Evolutionary conservation across 2,329 filamentous ascomycete genomes (phyloP), one percentile per base, ranked within the genome.

Genomic region (Chaetomiaceae sp.): DNA sequence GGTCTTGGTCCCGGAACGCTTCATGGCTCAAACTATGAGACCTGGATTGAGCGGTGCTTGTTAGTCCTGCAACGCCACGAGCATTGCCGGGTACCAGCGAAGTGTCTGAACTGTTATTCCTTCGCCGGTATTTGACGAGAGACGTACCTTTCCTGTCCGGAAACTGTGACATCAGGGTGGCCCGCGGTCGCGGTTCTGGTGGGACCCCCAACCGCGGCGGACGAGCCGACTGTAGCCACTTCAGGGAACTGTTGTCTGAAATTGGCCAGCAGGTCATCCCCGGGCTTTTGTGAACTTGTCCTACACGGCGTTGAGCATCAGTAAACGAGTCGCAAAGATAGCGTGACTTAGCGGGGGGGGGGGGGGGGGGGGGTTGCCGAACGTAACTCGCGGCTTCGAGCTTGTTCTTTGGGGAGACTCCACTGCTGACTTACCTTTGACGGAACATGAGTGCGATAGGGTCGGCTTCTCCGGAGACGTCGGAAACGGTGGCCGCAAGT

Each of bases 171-270:
- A 23, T 63, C 63, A 4, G 65, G 41, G 46, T 66, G 68, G 25
- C 69, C 67, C 18, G 65, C 60, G 20, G 69, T 64, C 43, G 66
- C 64, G 25, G 69, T 67, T 55, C 65, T 69, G 59, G 72, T 64
- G 64, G 73, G 65, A 61, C 68, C 63, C 61, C 73, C 64, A 63
- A 77, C 69, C 49, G 76, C 64, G 53, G 73, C 67, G 48, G 77
- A 68, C 61, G 71, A 64, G 52, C 74, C 74, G 54, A 78, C 75
- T 48, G 79, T 73, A 52, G 79, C 74, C 57, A 95, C 75, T 63
- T 91, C 83, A 42, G 89, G 87, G 65, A 95, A 96, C 61, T 82
- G 85, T 65, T 89, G 82, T 69, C 88, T 88, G 73, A 96, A 96
- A 69, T 83, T 85, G 71, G 84, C 84, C 68, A 94, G 84, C 66